phyloP scores from a whole-genome alignment of 176 grass and related monocot genomes.

The Oryza meyeriana region DNA sequence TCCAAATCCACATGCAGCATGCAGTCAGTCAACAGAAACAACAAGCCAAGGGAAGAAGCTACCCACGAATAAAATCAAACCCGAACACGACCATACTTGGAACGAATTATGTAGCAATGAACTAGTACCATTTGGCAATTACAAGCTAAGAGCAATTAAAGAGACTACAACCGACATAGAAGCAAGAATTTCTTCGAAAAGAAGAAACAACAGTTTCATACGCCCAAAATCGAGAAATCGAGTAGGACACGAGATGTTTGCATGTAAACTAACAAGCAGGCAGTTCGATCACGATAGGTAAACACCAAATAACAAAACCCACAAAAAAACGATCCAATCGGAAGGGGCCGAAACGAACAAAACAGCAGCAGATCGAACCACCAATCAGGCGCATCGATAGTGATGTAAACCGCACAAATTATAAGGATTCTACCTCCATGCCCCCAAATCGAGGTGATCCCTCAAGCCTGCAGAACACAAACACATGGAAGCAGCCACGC shows the following conservation, averaged over 20 bases:
- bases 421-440: not conserved
- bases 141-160: not conserved
- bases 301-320: not conserved
- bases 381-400: not conserved
- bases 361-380: not conserved
- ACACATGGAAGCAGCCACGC: not conserved
- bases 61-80: not conserved
- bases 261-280: not conserved
- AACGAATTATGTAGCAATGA: not conserved
- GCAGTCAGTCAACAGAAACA: not conserved
- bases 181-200: too few relatives aligned
- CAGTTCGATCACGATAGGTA: slow-evolving; percentile 19
- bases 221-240: not conserved
- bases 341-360: too few relatives aligned
- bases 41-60: not conserved
- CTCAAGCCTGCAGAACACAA: not conserved
- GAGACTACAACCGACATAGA: not conserved
- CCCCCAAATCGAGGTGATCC: not conserved
- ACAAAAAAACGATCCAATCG: not conserved
- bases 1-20: not conserved
- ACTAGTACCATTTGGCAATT: not conserved
- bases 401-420: not conserved
- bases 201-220: too few relatives aligned
- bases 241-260: slow-evolving; percentile 7
- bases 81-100: too few relatives aligned